Conservation (phyloP, 345 rosid species). For the Noccaea caerulescens region DNA sequence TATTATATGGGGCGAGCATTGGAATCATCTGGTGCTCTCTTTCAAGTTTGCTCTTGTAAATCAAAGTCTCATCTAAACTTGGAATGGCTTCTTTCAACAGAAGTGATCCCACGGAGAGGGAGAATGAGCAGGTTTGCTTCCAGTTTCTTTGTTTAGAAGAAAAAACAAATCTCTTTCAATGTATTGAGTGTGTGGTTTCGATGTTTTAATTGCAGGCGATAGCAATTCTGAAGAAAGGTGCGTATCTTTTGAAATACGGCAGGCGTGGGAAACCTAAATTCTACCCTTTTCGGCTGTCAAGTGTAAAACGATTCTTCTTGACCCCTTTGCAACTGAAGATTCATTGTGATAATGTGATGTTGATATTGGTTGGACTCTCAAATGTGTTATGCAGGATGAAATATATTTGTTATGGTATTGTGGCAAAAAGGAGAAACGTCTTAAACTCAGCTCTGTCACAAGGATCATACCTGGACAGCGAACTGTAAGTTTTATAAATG, state of each 20-base stretch:
- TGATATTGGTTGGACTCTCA: not conserved
- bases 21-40: slow-evolving; percentile 43
- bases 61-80: slow-evolving; percentile 30
- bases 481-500: slow-evolving; percentile 57
- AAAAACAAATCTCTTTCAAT: not conserved
- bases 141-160: not conserved
- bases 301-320: slow-evolving; percentile 43
- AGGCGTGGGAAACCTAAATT: slow-evolving; percentile 76
- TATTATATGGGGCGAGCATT: slow-evolving; percentile 58
- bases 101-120: slow-evolving; percentile 48
- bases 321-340: not conserved
- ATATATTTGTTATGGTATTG: slow-evolving; percentile 61
- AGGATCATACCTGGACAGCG: slow-evolving; percentile 81
- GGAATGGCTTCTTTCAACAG: slow-evolving; percentile 53
- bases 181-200: not conserved
- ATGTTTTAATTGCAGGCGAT: slow-evolving; percentile 50
- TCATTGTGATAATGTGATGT: slow-evolving; percentile 4
- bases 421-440: slow-evolving; percentile 66
- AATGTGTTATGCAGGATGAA: slow-evolving; percentile 55
- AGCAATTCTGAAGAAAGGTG: slow-evolving; percentile 73
- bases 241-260: slow-evolving; percentile 75
- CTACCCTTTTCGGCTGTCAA: slow-evolving; percentile 76
- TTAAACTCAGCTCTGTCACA: slow-evolving; percentile 64
- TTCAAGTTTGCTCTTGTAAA: slow-evolving; percentile 35
- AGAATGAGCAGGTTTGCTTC: slow-evolving; percentile 51